phyloP scores from a whole-genome alignment of 2,329 filamentous ascomycete genomes.

The Arthroderma sp. region DNA sequence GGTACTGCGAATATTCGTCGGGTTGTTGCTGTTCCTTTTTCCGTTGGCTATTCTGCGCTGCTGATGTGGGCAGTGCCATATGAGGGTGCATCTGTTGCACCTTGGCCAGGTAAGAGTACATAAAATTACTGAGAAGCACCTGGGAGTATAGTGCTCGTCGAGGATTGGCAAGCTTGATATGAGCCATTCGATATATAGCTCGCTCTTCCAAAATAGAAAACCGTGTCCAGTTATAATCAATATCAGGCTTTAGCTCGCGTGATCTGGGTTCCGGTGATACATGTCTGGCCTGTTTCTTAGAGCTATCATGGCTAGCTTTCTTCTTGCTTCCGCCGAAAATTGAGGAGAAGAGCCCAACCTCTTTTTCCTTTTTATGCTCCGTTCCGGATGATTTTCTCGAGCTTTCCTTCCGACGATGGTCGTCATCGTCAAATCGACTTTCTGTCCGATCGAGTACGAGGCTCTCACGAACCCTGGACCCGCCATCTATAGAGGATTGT shows the following conservation, averaged over 20 bases:
- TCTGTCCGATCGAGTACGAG: conserved; percentile 72
- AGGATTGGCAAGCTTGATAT: conserved; percentile 97
- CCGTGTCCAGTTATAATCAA: conserved; percentile 91
- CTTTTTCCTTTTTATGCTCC: conserved; percentile 73
- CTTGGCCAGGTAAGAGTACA: conserved; percentile 98
- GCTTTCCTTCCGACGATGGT: conserved; percentile 63
- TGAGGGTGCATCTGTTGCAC: conserved; percentile 98
- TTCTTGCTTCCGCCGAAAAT: conserved; percentile 86
- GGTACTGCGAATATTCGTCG: conserved; percentile 33
- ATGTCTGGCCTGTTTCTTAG: conserved; percentile 42
- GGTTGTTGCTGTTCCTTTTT: conserved; percentile 19
- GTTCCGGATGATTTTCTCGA: conserved; percentile 56
- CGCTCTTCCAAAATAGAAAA: conserved; percentile 93
- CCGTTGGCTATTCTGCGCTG: conserved; percentile 48
- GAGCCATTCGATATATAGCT: conserved; percentile 96
- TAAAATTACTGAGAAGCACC: conserved; percentile 94
- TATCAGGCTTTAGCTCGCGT: conserved; percentile 63
- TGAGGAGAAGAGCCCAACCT: conserved; percentile 74
- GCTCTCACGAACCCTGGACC: conserved; percentile 50
- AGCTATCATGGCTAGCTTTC: conserved; percentile 63
- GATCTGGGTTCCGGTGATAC: conserved; percentile 70
- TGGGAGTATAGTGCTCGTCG: conserved; percentile 84
- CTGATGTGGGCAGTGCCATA: conserved; percentile 73
- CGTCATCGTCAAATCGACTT: conserved; percentile 50
- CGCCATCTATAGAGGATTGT: conserved; percentile 70